These are phyloP conservation scores for Knufia petricola DNA, from an alignment of 2,329 filamentous ascomycete species.

Conservation along the genomic window DNA sequence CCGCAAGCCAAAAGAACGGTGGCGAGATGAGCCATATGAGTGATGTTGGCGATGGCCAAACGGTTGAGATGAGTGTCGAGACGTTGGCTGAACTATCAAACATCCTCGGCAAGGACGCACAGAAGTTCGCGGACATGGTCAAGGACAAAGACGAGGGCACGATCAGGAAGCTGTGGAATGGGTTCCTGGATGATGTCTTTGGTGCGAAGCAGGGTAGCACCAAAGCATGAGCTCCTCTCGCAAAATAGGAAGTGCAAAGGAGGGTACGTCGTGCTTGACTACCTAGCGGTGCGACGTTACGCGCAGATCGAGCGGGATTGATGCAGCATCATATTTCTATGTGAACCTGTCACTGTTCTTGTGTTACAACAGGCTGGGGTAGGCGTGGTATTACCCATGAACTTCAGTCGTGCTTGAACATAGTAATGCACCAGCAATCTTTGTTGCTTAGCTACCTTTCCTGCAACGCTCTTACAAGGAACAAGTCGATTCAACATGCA, in stretches of 20 bases:
- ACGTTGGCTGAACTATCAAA: slow-evolving; percentile 46
- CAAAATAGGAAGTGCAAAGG: slow-evolving; percentile 3
- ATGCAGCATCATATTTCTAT: no score
- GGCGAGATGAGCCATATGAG: slow-evolving; percentile 45
- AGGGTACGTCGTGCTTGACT: background rate
- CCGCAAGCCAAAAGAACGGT: slow-evolving; percentile 26
- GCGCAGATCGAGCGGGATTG: no score
- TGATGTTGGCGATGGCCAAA: slow-evolving; percentile 49
- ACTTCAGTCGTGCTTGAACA: no score
- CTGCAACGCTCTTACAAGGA: no score
- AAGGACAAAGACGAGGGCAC: slow-evolving; percentile 34
- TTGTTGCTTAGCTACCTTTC: no score
- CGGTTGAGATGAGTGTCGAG: slow-evolving; percentile 37
- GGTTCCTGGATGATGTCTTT: slow-evolving; percentile 42
- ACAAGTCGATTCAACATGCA: no score
- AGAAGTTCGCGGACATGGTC: slow-evolving; percentile 29
- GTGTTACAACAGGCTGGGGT: no score
- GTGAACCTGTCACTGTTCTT: no score
- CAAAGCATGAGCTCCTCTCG: slow-evolving; percentile 13
- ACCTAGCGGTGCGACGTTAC: no score
- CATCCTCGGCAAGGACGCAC: slow-evolving; percentile 33
- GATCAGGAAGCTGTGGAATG: slow-evolving; percentile 37
- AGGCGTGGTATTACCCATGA: no score
- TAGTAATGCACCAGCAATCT: no score
- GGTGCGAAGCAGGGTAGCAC: slow-evolving; percentile 29